Evolutionary conservation across 2,329 filamentous ascomycete species (phyloP).

Genomic region (Fusarium clavum): DNA sequence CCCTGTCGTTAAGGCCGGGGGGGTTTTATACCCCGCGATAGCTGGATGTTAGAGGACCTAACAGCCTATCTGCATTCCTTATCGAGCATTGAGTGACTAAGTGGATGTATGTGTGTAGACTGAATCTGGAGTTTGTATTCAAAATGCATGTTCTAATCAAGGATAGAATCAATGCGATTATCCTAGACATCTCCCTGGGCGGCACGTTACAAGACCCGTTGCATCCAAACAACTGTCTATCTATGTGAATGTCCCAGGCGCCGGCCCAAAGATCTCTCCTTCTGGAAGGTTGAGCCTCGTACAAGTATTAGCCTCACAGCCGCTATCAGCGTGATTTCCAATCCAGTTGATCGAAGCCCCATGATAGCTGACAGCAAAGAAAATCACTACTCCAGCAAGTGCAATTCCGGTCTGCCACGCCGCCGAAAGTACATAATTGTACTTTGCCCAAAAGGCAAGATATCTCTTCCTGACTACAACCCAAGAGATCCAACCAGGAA

Average conservation of each 20-base stretch:
- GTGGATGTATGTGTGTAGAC: neutral
- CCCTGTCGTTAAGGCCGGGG: neutral
- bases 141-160: neutral
- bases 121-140: neutral
- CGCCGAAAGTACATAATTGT: slow-evolving; percentile 62
- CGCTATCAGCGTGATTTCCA: slow-evolving; percentile 53
- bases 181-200: neutral
- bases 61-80: neutral
- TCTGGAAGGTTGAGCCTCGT: slow-evolving; percentile 42
- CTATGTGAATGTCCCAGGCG: slow-evolving; percentile 30
- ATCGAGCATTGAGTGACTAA: neutral
- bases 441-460: slow-evolving; percentile 62
- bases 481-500: slow-evolving; percentile 61
- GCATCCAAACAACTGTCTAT: neutral
- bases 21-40: neutral
- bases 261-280: slow-evolving; percentile 49
- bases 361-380: slow-evolving; percentile 60
- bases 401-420: slow-evolving; percentile 59
- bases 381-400: slow-evolving; percentile 60
- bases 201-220: neutral
- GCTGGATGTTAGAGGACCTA: neutral
- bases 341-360: slow-evolving; percentile 57
- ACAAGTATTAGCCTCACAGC: slow-evolving; percentile 44
- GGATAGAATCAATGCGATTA: rapidly evolving
- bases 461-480: slow-evolving; percentile 58